These are phyloP conservation scores for Gloeophyllum trabeum DNA, from an alignment of 768 basidiomycete species.

Conservation along the genomic window DNA sequence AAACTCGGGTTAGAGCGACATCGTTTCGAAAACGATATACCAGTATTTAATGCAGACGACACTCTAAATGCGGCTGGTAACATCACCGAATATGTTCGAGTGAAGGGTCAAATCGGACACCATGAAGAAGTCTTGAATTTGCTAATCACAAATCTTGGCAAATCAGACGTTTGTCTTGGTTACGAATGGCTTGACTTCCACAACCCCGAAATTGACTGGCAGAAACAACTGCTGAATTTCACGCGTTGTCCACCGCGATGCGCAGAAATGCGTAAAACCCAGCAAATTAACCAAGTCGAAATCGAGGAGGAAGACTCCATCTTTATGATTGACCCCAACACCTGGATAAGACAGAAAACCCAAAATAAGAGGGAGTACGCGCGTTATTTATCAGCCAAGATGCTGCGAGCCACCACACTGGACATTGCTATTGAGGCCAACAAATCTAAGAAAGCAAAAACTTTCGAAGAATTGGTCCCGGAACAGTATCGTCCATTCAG, in stretches of 20 bases:
- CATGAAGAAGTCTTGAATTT: not conserved
- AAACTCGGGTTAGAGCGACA: constrained; percentile 3
- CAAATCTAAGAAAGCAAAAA: not conserved
- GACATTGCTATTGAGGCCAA: not conserved
- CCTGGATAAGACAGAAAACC: too few species aligned
- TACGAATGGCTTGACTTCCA: constrained; percentile 3
- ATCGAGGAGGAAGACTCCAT: not conserved
- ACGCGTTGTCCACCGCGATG: not conserved
- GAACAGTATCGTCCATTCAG: not conserved
- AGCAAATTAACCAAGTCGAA: not conserved
- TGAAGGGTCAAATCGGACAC: not conserved
- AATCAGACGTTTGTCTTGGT: constrained; percentile 1
- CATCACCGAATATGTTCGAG: constrained; percentile 6
- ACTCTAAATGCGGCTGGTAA: constrained; percentile 6
- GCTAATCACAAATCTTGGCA: constrained; percentile 1
- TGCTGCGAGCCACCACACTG: not conserved
- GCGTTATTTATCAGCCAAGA: not conserved
- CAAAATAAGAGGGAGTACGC: not conserved
- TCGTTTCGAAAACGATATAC: constrained; percentile 5
- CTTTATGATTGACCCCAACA: not conserved
- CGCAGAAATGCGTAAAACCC: too few species aligned
- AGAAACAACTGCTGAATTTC: not conserved
- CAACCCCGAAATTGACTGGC: constrained; percentile 4
- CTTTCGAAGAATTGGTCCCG: not conserved
- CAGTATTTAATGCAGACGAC: constrained; percentile 11